Conservation (phyloP, 1,284 basidiomycete genomes). For the Phellopilus nigrolimitatus region DNA sequence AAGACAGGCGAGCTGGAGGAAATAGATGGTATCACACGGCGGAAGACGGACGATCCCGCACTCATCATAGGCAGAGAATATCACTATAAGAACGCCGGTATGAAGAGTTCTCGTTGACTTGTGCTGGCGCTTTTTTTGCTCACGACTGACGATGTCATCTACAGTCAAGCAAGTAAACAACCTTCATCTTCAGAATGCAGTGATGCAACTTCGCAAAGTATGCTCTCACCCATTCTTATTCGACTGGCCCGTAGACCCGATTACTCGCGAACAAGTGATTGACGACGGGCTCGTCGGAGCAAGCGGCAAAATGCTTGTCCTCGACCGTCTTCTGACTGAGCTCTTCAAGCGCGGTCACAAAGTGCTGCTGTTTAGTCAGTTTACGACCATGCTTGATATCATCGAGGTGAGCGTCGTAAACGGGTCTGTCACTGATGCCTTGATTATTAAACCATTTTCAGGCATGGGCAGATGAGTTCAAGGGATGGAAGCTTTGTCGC, state of each 20-base stretch:
- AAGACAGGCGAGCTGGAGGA: conserved; percentile 39
- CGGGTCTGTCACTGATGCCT: conserved; percentile 3
- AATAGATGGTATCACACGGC: neutral
- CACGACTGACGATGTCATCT: conserved; percentile 9
- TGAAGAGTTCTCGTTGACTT: conserved; percentile 28
- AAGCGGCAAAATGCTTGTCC: conserved; percentile 95
- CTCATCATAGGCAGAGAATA: conserved; percentile 38
- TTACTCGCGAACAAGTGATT: conserved; percentile 54
- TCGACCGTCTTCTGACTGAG: conserved; percentile 83
- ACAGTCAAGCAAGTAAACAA: conserved; percentile 82
- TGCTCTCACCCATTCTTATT: conserved; percentile 94
- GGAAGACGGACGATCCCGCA: conserved; percentile 4
- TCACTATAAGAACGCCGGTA: conserved; percentile 56
- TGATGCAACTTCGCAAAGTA: conserved; percentile 94
- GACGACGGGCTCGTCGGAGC: conserved; percentile 78
- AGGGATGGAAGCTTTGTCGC: conserved; percentile 79
- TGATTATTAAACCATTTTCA: conserved; percentile 29
- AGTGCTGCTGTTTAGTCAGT: conserved; percentile 92
- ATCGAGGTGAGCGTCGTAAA: conserved; percentile 59
- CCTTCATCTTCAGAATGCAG: conserved; percentile 87
- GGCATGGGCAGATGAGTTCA: conserved; percentile 84
- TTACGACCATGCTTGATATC: conserved; percentile 94
- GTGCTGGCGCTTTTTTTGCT: neutral
- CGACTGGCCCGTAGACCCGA: conserved; percentile 76
- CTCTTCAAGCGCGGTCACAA: conserved; percentile 85